phyloP scores from a whole-genome alignment of 2,329 filamentous ascomycete genomes.

The Paecilomyces variotii region DNA sequence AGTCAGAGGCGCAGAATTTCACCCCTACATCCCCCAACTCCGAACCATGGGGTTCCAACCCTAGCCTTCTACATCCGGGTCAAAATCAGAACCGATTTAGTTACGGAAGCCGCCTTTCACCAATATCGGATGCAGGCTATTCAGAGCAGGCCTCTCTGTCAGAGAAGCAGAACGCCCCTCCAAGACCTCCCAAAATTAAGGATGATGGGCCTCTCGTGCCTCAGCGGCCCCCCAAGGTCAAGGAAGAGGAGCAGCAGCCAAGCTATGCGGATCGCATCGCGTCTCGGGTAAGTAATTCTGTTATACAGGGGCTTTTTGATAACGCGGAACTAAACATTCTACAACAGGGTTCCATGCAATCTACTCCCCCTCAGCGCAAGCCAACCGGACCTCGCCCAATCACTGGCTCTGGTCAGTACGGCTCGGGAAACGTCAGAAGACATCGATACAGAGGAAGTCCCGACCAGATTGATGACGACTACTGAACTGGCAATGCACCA shows the following conservation, averaged over 20 bases:
- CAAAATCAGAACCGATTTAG: constrained; percentile 26
- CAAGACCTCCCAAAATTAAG: constrained; percentile 46
- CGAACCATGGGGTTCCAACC: constrained; percentile 39
- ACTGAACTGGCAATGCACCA: constrained; percentile 9
- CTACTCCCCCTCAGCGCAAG: constrained; percentile 35
- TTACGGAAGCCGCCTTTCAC: constrained; percentile 34
- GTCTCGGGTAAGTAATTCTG: constrained; percentile 25
- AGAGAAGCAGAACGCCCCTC: constrained; percentile 30
- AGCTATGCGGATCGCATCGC: constrained; percentile 35
- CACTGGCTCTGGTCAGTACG: constrained; percentile 26
- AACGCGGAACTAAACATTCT: constrained; percentile 3
- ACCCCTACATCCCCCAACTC: constrained; percentile 34
- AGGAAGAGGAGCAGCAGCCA: constrained; percentile 23
- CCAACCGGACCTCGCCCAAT: constrained; percentile 42
- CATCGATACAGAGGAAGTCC: constrained; percentile 34
- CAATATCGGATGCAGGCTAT: constrained; percentile 39
- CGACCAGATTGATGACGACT: constrained; percentile 32
- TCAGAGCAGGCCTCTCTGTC: constrained; percentile 34
- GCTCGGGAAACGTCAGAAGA: constrained; percentile 27
- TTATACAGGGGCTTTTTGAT: constrained; percentile 10
- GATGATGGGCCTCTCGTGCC: constrained; percentile 55
- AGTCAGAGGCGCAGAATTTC: constrained; percentile 52
- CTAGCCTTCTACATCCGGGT: constrained; percentile 23
- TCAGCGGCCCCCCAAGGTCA: constrained; percentile 36
- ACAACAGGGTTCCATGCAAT: constrained; percentile 22